A percentile compares a stretch with the other conserved stretches of the same genome.
Conservation (phyloP, 129 eudicot genomes). For the Logfia minima region DNA sequence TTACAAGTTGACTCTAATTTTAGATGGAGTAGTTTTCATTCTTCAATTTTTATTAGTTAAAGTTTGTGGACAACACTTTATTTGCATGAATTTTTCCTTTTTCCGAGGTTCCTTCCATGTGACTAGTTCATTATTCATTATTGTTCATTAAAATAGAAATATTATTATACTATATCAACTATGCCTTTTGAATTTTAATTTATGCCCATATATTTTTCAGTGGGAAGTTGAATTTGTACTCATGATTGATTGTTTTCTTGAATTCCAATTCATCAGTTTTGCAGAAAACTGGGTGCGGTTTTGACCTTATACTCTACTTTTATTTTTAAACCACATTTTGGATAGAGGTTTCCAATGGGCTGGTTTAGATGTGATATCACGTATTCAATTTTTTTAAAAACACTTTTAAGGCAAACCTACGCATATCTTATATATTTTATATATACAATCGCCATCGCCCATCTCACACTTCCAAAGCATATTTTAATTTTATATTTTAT, state of each 20-base stretch:
- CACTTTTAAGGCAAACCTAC: too few species aligned
- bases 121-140: conserved; percentile 12
- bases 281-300: conserved; percentile 43
- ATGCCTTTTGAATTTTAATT: conserved; percentile 16
- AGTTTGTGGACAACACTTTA: conserved; percentile 21
- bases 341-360: conserved; percentile 38
- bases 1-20: conserved; percentile 20
- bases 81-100: conserved; percentile 29
- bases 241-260: conserved; percentile 34
- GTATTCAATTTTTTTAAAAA: too few species aligned
- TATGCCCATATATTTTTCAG: conserved; percentile 20
- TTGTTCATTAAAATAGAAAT: conserved; percentile 6
- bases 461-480: too few species aligned
- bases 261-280: conserved; percentile 21
- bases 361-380: conserved; percentile 23
- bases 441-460: too few species aligned
- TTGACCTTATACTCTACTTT: not conserved
- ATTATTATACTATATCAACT: conserved; percentile 29
- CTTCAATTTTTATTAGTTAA: not conserved
- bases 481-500: too few species aligned
- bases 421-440: too few species aligned
- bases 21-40: conserved; percentile 13
- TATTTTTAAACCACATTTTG: conserved; percentile 16
- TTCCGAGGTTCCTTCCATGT: conserved; percentile 31
- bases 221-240: conserved; percentile 36